phyloP scores from a whole-genome alignment of 2,329 filamentous ascomycete species.

The Pseudocercospora eumusae region DNA sequence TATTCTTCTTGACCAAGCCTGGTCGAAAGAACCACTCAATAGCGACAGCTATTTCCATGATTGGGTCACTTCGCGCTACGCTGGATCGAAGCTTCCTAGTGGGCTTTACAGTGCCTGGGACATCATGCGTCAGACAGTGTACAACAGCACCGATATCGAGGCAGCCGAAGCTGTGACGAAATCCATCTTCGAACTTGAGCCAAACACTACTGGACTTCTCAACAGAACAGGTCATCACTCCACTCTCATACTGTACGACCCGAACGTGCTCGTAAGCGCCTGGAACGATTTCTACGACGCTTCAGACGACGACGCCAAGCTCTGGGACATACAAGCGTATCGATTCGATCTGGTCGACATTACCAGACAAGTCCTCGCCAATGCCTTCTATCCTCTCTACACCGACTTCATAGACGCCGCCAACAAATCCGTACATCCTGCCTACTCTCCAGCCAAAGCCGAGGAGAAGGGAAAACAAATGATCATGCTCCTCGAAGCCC shows the following conservation, averaged over 20 bases:
- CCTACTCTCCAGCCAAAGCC: slow-evolving; percentile 29
- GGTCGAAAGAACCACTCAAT: slow-evolving; percentile 49
- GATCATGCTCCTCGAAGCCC: slow-evolving; percentile 40
- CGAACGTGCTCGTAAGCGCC: slow-evolving; percentile 41
- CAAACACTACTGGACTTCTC: slow-evolving; percentile 46
- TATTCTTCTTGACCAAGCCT: slow-evolving; percentile 55
- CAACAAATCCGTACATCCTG: slow-evolving; percentile 31
- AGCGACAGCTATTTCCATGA: slow-evolving; percentile 49
- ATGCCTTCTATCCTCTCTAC: slow-evolving; percentile 50
- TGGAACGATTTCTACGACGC: slow-evolving; percentile 47
- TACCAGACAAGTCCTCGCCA: slow-evolving; percentile 52
- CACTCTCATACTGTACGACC: slow-evolving; percentile 49
- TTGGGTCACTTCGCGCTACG: slow-evolving; percentile 52
- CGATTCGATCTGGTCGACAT: slow-evolving; percentile 54
- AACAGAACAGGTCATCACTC: slow-evolving; percentile 47
- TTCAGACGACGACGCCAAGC: slow-evolving; percentile 32
- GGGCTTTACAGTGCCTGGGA: slow-evolving; percentile 52
- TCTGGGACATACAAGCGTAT: slow-evolving; percentile 50
- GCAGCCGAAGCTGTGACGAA: slow-evolving; percentile 47
- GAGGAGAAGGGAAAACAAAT: slow-evolving; percentile 38
- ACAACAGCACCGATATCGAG: slow-evolving; percentile 53
- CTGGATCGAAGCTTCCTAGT: slow-evolving; percentile 18
- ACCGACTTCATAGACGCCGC: slow-evolving; percentile 42
- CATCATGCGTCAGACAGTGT: slow-evolving; percentile 48
- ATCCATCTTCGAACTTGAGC: slow-evolving; percentile 51